These are phyloP conservation scores for Nicotiana obtusifolia DNA, from an alignment of 257 asterid species.

Conservation along the genomic window DNA sequence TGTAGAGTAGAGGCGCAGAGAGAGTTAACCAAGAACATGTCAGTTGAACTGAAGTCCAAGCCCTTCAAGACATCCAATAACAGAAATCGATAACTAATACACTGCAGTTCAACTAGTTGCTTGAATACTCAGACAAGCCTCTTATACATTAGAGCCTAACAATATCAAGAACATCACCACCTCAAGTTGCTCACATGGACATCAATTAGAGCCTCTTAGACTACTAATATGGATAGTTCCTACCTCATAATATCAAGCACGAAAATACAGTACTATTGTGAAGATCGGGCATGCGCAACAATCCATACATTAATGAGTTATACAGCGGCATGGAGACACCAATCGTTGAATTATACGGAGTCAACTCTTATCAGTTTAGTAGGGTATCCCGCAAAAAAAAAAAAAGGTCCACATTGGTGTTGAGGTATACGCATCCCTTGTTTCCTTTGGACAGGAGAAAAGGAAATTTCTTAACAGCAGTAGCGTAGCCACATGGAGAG, in stretches of 20 bases:
- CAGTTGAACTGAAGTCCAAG: background rate
- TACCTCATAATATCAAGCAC: background rate
- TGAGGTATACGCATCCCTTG: background rate
- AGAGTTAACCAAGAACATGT: background rate
- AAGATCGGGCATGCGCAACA: background rate
- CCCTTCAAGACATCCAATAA: background rate
- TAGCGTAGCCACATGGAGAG: too few relatives aligned
- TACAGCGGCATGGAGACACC: background rate
- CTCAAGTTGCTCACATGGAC: background rate
- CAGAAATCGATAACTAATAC: background rate
- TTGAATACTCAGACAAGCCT: background rate
- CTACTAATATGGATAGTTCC: background rate
- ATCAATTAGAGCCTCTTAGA: background rate
- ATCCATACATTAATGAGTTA: background rate
- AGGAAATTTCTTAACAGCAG: background rate
- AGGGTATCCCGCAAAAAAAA: too few relatives aligned
- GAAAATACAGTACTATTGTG: background rate
- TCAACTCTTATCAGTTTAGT: background rate
- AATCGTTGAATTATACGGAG: background rate
- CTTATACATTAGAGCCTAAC: too few relatives aligned
- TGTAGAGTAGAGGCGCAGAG: background rate
- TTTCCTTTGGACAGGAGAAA: background rate
- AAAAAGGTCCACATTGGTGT: background rate
- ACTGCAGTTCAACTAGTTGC: background rate
- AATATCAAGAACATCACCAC: background rate